Evolutionary conservation across 2,329 filamentous ascomycete species (phyloP), one percentile per base, ranked within the genome.

Genomic region (Colletotrichum euphorbiae): DNA sequence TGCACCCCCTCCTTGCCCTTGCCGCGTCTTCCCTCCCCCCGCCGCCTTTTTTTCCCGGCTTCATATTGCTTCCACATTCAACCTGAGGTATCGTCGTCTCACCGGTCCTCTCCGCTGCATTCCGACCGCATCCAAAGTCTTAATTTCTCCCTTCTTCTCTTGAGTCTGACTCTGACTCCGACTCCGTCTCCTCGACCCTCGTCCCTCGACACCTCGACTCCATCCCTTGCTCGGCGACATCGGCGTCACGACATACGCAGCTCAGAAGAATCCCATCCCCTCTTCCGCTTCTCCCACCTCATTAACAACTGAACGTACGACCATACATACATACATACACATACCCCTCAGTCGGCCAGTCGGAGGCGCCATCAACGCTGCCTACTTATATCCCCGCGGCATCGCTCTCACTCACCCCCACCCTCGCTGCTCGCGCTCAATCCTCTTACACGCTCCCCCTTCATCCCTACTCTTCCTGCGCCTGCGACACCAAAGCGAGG

Each of bases 381-480:
- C 51, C 40, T 54, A 46, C 65, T 64, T 64, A 58, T 52, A 68
- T 54, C 54, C 42, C 46, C 36, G 52, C 52, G 45, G 40, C 28
- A 36, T 54, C 60, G 60, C 48, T 17, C 36, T 60, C 55, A 36
- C 43, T 42, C 28, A 51, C 9, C 31, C 61, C 46, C 48, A 52
- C 15, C 31, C 38, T 60, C 31, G 36, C 31, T 46, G 13, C 15
- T 15, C 54, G 54, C 65, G 65, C 65, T 52, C 65, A 65, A 58
- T 65, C 65, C 61, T 67, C 62, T 69, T 59, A 68, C 65, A 62
- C 62, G 56, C 62, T 67, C 62, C 67, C 45, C 67, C 56, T 69
- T 69, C 66, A 61, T 69, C 66, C 62, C 55, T 67, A 66, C 57
- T 62, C 58, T 42, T 28, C 36, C 55, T 15, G 54, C n/a, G 45